Percentiles rank a stretch among this genome's conserved stretches.
These are phyloP conservation scores for Podospora comata DNA, from an alignment of 495 filamentous ascomycete genomes.

Conservation along the genomic window DNA sequence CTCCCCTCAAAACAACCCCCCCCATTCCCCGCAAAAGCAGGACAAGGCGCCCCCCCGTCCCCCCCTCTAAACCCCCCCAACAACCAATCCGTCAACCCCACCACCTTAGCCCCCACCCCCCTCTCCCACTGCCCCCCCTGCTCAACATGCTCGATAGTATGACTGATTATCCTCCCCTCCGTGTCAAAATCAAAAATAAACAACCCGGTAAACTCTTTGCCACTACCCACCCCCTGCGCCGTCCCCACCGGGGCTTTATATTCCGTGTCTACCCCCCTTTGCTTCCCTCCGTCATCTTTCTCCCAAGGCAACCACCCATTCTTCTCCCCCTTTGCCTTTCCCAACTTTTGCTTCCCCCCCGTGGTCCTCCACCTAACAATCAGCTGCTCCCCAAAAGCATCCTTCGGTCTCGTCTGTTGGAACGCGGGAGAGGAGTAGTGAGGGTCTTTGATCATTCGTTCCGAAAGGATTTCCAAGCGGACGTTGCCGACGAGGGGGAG, in stretches of 20 bases:
- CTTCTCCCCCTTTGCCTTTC: slow-evolving; percentile 2
- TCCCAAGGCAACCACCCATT: not conserved
- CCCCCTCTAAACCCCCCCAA: slow-evolving; percentile 55
- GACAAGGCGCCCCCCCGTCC: slow-evolving; percentile 28
- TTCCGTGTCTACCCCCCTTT: not conserved
- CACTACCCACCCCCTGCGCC: slow-evolving; percentile 19
- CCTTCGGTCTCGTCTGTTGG: slow-evolving; percentile 25
- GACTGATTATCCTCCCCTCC: slow-evolving; percentile 74
- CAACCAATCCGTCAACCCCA: slow-evolving; percentile 86
- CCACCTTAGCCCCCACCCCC: slow-evolving; percentile 63
- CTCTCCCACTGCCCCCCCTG: slow-evolving; percentile 65
- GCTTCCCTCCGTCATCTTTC: not conserved
- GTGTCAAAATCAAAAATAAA: slow-evolving; percentile 97
- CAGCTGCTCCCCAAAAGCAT: slow-evolving; percentile 66
- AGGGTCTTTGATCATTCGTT: slow-evolving; percentile 69
- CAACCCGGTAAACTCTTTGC: slow-evolving; percentile 68
- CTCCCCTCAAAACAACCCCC: too few relatives aligned
- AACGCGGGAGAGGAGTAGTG: not conserved
- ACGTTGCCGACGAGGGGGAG: slow-evolving; percentile 88
- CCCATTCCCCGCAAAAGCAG: slow-evolving; percentile 29
- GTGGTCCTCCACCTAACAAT: slow-evolving; percentile 78
- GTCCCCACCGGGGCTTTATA: slow-evolving; percentile 29
- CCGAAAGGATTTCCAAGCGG: slow-evolving; percentile 77
- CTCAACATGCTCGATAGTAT: slow-evolving; percentile 92
- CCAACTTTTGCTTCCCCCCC: slow-evolving; percentile 34